Evolutionary conservation across 2,329 filamentous ascomycete genomes (phyloP).

Genomic region (Diplodia corticola): DNA sequence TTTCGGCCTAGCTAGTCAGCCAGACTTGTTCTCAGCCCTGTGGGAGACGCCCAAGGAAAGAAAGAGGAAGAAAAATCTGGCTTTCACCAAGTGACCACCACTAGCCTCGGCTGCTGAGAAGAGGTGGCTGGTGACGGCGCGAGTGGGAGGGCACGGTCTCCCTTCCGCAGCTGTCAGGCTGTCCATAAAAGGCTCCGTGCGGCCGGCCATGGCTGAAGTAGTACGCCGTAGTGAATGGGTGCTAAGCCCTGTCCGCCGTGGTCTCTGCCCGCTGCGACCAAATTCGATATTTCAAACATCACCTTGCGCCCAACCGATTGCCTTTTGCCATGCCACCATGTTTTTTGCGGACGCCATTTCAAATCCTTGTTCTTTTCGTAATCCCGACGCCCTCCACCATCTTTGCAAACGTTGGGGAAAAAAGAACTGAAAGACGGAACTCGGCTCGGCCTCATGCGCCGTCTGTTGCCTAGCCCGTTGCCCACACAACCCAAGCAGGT

Average conservation of each 20-base stretch:
- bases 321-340: too few relatives aligned
- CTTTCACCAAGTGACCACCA: background rate
- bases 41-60: background rate
- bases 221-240: background rate
- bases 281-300: background rate
- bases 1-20: background rate
- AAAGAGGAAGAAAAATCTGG: background rate
- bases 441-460: background rate
- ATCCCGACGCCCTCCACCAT: too few relatives aligned
- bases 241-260: constrained; percentile 31
- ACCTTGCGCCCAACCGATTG: background rate
- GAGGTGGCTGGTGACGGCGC: background rate
- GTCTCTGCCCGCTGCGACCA: too few relatives aligned
- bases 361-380: background rate
- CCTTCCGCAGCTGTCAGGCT: background rate
- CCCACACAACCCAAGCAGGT: constrained; percentile 26
- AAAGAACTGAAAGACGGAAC: constrained; percentile 28
- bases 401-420: constrained; percentile 45
- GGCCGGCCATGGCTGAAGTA: background rate
- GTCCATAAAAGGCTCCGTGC: background rate
- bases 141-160: background rate
- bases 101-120: background rate
- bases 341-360: background rate
- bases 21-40: background rate
- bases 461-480: background rate